Conservation (phyloP, 1,139 yeast species). For the Sugiyamaella neomexicana region DNA sequence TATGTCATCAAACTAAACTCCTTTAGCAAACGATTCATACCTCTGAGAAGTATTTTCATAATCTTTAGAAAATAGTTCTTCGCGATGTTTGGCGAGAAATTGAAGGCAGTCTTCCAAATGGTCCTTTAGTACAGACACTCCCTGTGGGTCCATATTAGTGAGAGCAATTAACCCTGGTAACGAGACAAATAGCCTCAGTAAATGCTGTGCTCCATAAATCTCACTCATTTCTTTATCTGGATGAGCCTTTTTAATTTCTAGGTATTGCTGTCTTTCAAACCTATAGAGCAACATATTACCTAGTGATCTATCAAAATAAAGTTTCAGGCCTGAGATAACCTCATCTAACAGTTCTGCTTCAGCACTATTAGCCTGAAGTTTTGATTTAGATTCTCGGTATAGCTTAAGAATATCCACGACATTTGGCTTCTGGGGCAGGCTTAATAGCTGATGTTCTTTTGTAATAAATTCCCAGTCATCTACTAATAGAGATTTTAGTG, state of each 20-base stretch:
- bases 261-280: slow-evolving; percentile 80
- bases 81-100: slow-evolving; percentile 50
- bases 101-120: slow-evolving; percentile 55
- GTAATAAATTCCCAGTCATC: slow-evolving; percentile 94
- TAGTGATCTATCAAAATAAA: slow-evolving; percentile 76
- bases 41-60: slow-evolving; percentile 62
- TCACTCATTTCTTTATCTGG: slow-evolving; percentile 45
- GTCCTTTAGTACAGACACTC: slow-evolving; percentile 56
- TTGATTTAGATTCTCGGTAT: slow-evolving; percentile 42
- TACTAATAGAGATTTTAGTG: slow-evolving; percentile 68
- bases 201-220: slow-evolving; percentile 75
- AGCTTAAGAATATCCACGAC: slow-evolving; percentile 55
- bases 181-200: slow-evolving; percentile 69
- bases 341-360: slow-evolving; percentile 64
- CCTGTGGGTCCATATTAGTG: slow-evolving; percentile 77
- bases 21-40: slow-evolving; percentile 52
- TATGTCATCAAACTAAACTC: slow-evolving; percentile 24
- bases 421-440: slow-evolving; percentile 57
- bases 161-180: slow-evolving; percentile 79
- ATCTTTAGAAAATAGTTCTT: slow-evolving; percentile 49
- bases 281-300: slow-evolving; percentile 76
- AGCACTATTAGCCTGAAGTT: slow-evolving; percentile 36
- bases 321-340: slow-evolving; percentile 62
- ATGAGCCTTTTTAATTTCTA: slow-evolving; percentile 50
- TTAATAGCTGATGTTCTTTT: slow-evolving; percentile 67